Conservation (phyloP, 768 basidiomycete genomes). For the Auricularia auricula-judae region DNA sequence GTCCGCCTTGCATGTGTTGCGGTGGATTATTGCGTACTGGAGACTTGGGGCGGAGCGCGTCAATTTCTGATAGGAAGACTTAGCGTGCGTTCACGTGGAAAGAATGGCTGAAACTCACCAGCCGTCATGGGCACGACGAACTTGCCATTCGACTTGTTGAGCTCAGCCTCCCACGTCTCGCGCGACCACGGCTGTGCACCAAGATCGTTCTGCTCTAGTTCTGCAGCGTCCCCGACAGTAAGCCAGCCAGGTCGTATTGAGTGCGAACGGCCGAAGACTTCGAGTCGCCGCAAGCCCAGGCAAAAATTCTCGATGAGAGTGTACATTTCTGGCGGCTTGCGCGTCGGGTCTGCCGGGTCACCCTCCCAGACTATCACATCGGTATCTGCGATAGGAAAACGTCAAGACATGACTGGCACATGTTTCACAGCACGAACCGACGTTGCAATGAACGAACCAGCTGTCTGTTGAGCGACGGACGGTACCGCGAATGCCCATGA, state of each 20-base stretch:
- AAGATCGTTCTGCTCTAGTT: conserved; percentile 24
- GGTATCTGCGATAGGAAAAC: conserved; percentile 47
- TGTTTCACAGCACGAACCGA: conserved; percentile 43
- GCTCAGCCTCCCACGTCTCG: conserved; percentile 23
- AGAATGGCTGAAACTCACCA: conserved; percentile 17
- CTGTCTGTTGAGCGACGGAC: conserved; percentile 89
- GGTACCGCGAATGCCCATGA: conserved; percentile 96
- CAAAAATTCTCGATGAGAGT: conserved; percentile 96
- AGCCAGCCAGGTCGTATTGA: conserved; percentile 85
- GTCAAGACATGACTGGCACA: not conserved
- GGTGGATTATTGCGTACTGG: conserved; percentile 36
- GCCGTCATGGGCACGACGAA: conserved; percentile 58
- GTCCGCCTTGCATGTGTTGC: conserved; percentile 17
- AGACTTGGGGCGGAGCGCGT: conserved; percentile 75
- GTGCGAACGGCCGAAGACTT: conserved; percentile 68
- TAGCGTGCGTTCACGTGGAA: conserved; percentile 7
- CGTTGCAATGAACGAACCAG: conserved; percentile 97
- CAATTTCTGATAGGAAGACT: conserved; percentile 46
- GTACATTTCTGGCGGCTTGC: conserved; percentile 93
- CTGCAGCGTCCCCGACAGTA: conserved; percentile 37
- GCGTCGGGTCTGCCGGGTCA: conserved; percentile 70
- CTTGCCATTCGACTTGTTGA: conserved; percentile 44
- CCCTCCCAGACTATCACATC: conserved; percentile 96
- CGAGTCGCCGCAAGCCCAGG: conserved; percentile 81
- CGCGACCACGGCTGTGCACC: conserved; percentile 23